Evolutionary conservation across 2,329 filamentous ascomycete species (phyloP).

Genomic region (Alternaria ethzedia): DNA sequence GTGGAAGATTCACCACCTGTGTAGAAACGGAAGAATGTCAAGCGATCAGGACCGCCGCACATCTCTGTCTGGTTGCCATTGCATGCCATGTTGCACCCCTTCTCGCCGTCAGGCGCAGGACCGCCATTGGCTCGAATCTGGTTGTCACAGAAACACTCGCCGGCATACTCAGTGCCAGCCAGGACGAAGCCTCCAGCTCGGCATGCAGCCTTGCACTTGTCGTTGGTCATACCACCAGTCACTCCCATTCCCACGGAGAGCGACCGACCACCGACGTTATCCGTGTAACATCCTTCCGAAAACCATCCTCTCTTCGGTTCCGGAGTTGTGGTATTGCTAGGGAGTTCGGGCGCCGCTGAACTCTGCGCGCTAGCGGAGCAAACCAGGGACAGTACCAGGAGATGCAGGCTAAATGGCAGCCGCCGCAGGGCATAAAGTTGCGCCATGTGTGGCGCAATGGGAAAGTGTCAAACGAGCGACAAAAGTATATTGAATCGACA

Average conservation of each 20-base stretch:
- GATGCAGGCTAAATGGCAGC: not conserved
- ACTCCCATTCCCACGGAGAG: constrained; percentile 22
- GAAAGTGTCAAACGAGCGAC: not conserved
- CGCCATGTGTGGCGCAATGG: constrained; percentile 1
- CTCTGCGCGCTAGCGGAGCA: constrained; percentile 3
- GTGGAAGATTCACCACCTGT: constrained; percentile 18
- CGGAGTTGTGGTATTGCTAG: constrained; percentile 27
- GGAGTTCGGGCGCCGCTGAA: not conserved
- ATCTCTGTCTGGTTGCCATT: constrained; percentile 29
- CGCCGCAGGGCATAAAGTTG: not conserved
- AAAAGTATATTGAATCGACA: not conserved
- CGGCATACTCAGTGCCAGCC: constrained; percentile 34
- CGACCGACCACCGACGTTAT: constrained; percentile 23
- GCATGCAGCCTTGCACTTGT: constrained; percentile 30
- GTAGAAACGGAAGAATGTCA: constrained; percentile 29
- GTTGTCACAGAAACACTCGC: constrained; percentile 36
- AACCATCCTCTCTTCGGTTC: constrained; percentile 27
- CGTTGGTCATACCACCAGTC: constrained; percentile 29
- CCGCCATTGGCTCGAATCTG: constrained; percentile 22
- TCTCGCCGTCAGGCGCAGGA: constrained; percentile 47
- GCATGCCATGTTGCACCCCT: constrained; percentile 42
- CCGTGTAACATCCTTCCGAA: constrained; percentile 32
- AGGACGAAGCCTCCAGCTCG: constrained; percentile 18
- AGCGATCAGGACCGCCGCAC: constrained; percentile 32
- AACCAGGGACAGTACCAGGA: constrained; percentile 5